Evolutionary conservation across 352 stramenopile genomes (phyloP).

Genomic region (Globisporangium spinosum): DNA sequence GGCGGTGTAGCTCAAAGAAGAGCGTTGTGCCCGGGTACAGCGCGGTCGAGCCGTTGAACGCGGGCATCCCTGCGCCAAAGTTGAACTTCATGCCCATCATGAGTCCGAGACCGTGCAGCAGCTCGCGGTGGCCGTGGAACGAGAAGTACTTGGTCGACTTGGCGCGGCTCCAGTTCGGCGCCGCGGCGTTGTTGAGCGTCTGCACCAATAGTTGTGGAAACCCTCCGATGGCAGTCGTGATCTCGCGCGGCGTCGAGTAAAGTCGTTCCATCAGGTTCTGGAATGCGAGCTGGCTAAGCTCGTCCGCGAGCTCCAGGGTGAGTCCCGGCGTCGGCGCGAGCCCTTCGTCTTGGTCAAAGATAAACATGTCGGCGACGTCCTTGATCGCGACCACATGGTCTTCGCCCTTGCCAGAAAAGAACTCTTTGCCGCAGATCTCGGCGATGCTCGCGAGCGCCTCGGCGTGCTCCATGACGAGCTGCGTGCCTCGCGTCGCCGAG

Average conservation of each 20-base stretch:
- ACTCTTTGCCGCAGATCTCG: conserved; percentile 46
- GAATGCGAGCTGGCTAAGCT: conserved; percentile 60
- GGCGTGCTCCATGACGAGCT: conserved; percentile 40
- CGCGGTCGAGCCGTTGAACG: conserved; percentile 66
- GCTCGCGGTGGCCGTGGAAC: conserved; percentile 76
- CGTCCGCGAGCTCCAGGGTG: conserved; percentile 34
- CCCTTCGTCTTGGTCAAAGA: conserved; percentile 64
- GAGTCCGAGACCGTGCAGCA: conserved; percentile 73
- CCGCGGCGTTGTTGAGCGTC: conserved; percentile 50
- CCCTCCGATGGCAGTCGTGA: conserved; percentile 65
- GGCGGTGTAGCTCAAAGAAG: conserved; percentile 69
- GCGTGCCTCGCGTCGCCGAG: conserved; percentile 26
- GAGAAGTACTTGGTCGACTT: conserved; percentile 65
- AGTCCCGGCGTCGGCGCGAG: conserved; percentile 45
- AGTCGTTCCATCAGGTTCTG: conserved; percentile 71
- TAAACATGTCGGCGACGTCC: conserved; percentile 70
- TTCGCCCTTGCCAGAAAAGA: conserved; percentile 28
- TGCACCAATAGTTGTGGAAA: conserved; percentile 64
- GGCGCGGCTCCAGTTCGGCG: conserved; percentile 23
- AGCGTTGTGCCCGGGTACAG: conserved; percentile 67
- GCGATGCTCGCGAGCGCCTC: conserved; percentile 34
- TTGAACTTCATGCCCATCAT: conserved; percentile 82
- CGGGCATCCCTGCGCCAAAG: conserved; percentile 45
- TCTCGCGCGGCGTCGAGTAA: conserved; percentile 59
- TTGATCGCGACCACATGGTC: conserved; percentile 65